These are phyloP conservation scores for Euphorbia pulcherrima DNA, from an alignment of 345 rosid species.

Conservation along the genomic window DNA sequence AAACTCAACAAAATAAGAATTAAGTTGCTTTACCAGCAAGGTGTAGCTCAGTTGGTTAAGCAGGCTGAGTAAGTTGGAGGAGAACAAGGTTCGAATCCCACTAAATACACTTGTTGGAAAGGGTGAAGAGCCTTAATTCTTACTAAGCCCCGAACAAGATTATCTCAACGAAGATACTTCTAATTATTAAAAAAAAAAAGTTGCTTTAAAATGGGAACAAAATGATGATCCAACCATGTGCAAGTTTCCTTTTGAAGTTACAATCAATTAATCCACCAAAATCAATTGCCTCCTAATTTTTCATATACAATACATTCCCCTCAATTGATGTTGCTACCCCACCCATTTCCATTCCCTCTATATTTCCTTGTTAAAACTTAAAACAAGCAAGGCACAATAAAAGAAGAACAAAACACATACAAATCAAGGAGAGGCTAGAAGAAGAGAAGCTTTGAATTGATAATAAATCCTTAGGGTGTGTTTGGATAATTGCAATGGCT, in stretches of 20 bases:
- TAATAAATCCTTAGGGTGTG: not conserved
- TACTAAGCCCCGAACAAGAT: no score
- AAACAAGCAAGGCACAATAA: not conserved
- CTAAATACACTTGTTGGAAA: no score
- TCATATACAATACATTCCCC: not conserved
- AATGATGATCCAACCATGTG: constrained; percentile 26
- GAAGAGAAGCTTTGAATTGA: not conserved
- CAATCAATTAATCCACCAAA: constrained; percentile 28
- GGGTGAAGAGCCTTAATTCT: no score
- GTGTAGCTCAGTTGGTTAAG: no score
- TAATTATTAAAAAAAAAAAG: no score
- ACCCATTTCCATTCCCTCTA: not conserved
- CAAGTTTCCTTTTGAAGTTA: constrained; percentile 16
- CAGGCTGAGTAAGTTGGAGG: no score
- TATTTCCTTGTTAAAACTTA: not conserved
- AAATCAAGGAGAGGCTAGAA: no score
- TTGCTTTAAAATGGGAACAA: constrained; percentile 35
- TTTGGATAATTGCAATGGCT: constrained; percentile 25
- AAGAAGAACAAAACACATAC: not conserved
- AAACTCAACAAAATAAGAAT: no score
- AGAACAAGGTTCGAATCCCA: no score
- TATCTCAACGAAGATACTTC: no score
- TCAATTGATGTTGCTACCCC: not conserved
- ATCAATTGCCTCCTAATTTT: not conserved
- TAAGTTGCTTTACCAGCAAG: no score